A percentile compares a stretch with the other conserved stretches of the same genome.
phyloP scores from a whole-genome alignment of 352 stramenopile species.

The Pythium phragmiticola region DNA sequence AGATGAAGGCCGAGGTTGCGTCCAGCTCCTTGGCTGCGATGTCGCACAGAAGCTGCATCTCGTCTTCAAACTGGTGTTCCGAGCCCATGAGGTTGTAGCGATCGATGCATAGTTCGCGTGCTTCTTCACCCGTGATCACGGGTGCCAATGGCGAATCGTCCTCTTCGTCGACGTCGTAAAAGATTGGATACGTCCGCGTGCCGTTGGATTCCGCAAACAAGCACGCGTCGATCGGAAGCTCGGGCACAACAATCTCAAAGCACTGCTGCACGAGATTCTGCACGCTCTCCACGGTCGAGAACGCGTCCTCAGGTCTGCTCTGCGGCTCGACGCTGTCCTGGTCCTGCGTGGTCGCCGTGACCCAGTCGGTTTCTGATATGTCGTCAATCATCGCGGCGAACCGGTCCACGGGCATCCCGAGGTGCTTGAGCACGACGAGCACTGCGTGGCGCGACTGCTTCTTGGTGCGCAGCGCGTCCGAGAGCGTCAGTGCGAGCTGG shows the following conservation, averaged over 20 bases:
- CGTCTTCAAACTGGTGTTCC: slow-evolving; percentile 28
- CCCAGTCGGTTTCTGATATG: slow-evolving; percentile 43
- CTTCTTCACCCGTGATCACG: slow-evolving; percentile 27
- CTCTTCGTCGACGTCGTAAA: slow-evolving; percentile 40
- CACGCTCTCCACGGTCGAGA: slow-evolving; percentile 23
- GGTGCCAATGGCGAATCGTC: slow-evolving; percentile 31
- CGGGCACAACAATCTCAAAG: slow-evolving; percentile 47
- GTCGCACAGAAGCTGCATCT: slow-evolving; percentile 49
- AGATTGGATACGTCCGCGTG: slow-evolving; percentile 39
- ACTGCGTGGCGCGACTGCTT: slow-evolving; percentile 35
- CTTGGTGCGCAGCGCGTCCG: slow-evolving; percentile 35
- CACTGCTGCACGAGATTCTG: slow-evolving; percentile 62
- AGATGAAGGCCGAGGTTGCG: slow-evolving; percentile 33
- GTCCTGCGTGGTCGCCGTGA: slow-evolving; percentile 26
- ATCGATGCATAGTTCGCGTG: slow-evolving; percentile 32
- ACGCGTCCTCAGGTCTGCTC: not conserved
- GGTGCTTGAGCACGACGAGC: slow-evolving; percentile 35
- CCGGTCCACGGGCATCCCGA: slow-evolving; percentile 30
- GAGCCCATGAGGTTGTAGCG: slow-evolving; percentile 30
- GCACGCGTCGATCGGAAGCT: slow-evolving; percentile 41
- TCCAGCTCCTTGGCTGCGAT: slow-evolving; percentile 56
- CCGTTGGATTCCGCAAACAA: slow-evolving; percentile 47
- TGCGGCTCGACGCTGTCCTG: not conserved
- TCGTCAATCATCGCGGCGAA: slow-evolving; percentile 31
- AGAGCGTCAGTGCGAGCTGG: slow-evolving; percentile 46